phyloP scores from a whole-genome alignment of 495 filamentous ascomycete species.

The Letharia lupina region DNA sequence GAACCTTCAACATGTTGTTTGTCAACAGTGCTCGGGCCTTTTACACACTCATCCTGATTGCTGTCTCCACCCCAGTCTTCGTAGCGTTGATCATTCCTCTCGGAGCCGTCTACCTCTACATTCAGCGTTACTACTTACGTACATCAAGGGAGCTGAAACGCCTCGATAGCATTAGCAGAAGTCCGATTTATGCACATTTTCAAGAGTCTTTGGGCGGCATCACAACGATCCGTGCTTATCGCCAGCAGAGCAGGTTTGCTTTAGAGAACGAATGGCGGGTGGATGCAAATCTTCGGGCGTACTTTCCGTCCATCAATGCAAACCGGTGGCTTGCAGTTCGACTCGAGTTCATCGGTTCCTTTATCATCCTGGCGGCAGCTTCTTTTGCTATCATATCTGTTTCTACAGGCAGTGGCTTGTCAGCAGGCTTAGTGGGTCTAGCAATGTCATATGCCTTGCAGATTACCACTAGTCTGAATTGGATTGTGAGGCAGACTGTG shows the following conservation, averaged over 20 bases:
- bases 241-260: slow-evolving; percentile 77
- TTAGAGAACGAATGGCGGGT: slow-evolving; percentile 97
- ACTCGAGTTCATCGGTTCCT: slow-evolving; percentile 90
- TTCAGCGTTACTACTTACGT: slow-evolving; percentile 93
- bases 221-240: slow-evolving; percentile 94
- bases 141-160: slow-evolving; percentile 95
- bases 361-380: slow-evolving; percentile 85
- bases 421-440: slow-evolving; percentile 78
- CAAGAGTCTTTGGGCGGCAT: slow-evolving; percentile 94
- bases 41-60: slow-evolving; percentile 84
- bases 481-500: slow-evolving; percentile 98
- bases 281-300: slow-evolving; percentile 89
- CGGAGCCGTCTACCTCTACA: slow-evolving; percentile 74
- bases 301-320: slow-evolving; percentile 92
- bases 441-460: slow-evolving; percentile 95
- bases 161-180: slow-evolving; percentile 87
- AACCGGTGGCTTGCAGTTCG: slow-evolving; percentile 96
- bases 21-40: slow-evolving; percentile 74
- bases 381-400: slow-evolving; percentile 77
- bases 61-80: slow-evolving; percentile 71
- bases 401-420: slow-evolving; percentile 55
- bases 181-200: slow-evolving; percentile 97
- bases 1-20: slow-evolving; percentile 91
- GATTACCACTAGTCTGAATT: slow-evolving; percentile 97
- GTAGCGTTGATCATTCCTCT: slow-evolving; percentile 73